Evolutionary conservation across 2,329 filamentous ascomycete genomes (phyloP).

Genomic region (Aspergillus sp.): DNA sequence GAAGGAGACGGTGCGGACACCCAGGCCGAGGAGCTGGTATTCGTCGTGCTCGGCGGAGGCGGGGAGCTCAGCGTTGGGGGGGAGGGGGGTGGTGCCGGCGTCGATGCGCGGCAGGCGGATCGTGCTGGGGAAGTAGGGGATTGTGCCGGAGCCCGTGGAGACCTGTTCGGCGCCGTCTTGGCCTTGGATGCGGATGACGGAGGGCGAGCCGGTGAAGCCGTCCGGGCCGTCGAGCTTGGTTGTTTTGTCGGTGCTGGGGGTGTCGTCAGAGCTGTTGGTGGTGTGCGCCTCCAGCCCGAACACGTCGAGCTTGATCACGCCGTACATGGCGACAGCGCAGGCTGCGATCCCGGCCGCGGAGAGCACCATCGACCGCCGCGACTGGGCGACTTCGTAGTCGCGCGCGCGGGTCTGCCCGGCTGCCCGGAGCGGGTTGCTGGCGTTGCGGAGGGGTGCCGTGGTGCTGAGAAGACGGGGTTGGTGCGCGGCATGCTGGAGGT

Average conservation of each 20-base stretch:
- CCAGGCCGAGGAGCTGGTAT: constrained; percentile 85
- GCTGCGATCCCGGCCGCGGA: constrained; percentile 38
- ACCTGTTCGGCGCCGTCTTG: constrained; percentile 69
- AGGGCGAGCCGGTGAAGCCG: constrained; percentile 33
- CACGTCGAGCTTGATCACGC: constrained; percentile 36
- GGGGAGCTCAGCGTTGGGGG: constrained; percentile 36
- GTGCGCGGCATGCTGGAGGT: constrained; percentile 5
- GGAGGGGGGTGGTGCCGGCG: constrained; percentile 28
- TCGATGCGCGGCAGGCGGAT: constrained; percentile 58
- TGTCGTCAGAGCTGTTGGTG: neutral
- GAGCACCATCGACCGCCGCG: constrained; percentile 30
- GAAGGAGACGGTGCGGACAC: constrained; percentile 86
- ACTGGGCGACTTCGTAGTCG: constrained; percentile 25
- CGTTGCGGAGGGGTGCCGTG: constrained; percentile 24
- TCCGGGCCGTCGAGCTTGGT: constrained; percentile 41
- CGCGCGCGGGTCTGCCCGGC: constrained; percentile 14
- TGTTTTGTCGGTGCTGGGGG: neutral
- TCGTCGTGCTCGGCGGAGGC: constrained; percentile 53
- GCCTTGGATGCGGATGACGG: constrained; percentile 41
- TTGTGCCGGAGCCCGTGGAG: constrained; percentile 74
- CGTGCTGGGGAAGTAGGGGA: constrained; percentile 73
- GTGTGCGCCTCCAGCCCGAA: constrained; percentile 18
- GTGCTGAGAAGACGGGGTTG: constrained; percentile 24
- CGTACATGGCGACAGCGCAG: constrained; percentile 41
- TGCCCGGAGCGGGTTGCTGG: constrained; percentile 30